phyloP scores from a whole-genome alignment of 352 stramenopile species.

The Proteromonas lacertae region DNA sequence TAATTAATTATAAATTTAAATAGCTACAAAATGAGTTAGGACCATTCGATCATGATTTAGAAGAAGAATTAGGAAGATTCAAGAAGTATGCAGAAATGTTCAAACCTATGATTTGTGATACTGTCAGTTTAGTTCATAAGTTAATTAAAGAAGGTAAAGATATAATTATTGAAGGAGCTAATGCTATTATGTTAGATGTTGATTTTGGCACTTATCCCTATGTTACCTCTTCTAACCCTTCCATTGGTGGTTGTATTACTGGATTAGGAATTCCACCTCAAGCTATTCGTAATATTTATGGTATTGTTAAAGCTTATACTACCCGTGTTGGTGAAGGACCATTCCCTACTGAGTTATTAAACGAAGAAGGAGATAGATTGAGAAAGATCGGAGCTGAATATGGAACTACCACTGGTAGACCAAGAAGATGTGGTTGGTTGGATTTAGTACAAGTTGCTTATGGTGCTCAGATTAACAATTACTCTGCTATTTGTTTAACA shows the following conservation, averaged over 20 bases:
- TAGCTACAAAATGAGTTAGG: background rate
- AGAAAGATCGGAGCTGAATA: constrained; percentile 63
- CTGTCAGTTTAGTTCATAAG: constrained; percentile 76
- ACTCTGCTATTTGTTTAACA: constrained; percentile 86
- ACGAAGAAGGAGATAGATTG: constrained; percentile 29
- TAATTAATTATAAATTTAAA: constrained; percentile 23
- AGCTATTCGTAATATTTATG: constrained; percentile 54
- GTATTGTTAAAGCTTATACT: constrained; percentile 96
- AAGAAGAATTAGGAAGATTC: constrained; percentile 14
- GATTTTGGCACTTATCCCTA: constrained; percentile 98
- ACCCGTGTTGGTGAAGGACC: constrained; percentile 89
- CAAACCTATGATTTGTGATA: constrained; percentile 58
- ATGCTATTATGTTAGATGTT: constrained; percentile 97
- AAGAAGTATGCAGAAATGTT: constrained; percentile 19
- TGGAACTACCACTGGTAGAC: constrained; percentile 80
- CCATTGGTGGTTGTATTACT: constrained; percentile 41
- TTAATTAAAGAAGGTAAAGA: constrained; percentile 67
- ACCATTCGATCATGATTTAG: constrained; percentile 6
- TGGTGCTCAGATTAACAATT: constrained; percentile 51
- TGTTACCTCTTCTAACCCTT: constrained; percentile 90
- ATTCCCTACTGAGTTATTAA: constrained; percentile 84
- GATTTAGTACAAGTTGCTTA: constrained; percentile 55
- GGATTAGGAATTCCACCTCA: constrained; percentile 59
- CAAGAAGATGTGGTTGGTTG: constrained; percentile 84
- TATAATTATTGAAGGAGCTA: constrained; percentile 90